phyloP scores from a whole-genome alignment of 805 yeast genomes.

The Saccharomycopsis selenospora region DNA sequence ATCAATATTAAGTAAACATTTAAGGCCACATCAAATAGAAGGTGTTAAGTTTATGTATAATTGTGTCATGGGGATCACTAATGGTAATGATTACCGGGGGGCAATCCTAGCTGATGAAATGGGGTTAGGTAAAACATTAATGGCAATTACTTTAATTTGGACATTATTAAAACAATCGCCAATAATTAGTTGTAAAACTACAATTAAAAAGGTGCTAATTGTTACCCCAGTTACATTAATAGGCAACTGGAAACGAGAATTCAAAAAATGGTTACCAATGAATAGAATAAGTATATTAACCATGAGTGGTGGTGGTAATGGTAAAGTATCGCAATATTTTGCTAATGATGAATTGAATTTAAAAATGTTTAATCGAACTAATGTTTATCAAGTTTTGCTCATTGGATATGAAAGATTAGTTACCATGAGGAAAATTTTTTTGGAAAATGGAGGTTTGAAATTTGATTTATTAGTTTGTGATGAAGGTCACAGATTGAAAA shows the following conservation, averaged over 20 bases:
- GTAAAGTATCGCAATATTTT: slow-evolving; percentile 24
- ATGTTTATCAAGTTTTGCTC: slow-evolving; percentile 74
- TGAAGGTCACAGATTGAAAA: slow-evolving; percentile 90
- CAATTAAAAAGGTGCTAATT: slow-evolving; percentile 55
- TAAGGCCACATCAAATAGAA: slow-evolving; percentile 83
- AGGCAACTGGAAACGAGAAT: slow-evolving; percentile 82
- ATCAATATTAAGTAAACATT: slow-evolving; percentile 40
- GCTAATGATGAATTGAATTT: slow-evolving; percentile 49
- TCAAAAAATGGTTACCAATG: slow-evolving; percentile 77
- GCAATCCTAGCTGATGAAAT: slow-evolving; percentile 92
- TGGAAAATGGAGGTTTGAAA: neutral
- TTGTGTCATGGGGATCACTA: slow-evolving; percentile 66
- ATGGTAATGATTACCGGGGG: slow-evolving; percentile 40
- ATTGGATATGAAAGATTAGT: slow-evolving; percentile 82
- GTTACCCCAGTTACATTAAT: slow-evolving; percentile 91
- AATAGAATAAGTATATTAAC: slow-evolving; percentile 62
- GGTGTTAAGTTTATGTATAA: slow-evolving; percentile 79
- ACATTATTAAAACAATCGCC: slow-evolving; percentile 70
- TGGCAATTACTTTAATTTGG: slow-evolving; percentile 80
- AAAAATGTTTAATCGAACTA: slow-evolving; percentile 54
- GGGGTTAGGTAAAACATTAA: slow-evolving; percentile 91
- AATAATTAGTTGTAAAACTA: slow-evolving; percentile 26
- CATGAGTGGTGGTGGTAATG: slow-evolving; percentile 40
- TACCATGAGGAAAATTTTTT: slow-evolving; percentile 35
- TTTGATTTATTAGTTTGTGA: slow-evolving; percentile 81